Conservation (phyloP, 306 rosid species). For the Aeschynomene evenia region DNA sequence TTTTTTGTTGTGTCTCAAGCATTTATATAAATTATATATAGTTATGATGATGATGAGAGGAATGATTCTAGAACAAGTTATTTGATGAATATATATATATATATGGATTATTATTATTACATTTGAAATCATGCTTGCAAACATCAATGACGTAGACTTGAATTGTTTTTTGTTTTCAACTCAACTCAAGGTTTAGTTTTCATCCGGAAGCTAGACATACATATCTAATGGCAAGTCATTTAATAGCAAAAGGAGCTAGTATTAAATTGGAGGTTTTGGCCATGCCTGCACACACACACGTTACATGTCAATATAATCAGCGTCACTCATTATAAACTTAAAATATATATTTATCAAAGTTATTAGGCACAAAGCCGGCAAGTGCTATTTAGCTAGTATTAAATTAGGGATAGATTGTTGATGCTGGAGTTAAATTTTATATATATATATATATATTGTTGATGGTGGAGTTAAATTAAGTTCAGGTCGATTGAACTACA, state of each 20-base stretch:
- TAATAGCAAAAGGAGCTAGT: background rate
- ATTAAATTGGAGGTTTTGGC: background rate
- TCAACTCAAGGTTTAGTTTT: background rate
- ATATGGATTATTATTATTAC: too few species aligned
- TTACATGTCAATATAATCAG: background rate
- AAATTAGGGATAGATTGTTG: background rate
- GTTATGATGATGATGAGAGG: too few species aligned
- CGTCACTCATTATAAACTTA: background rate
- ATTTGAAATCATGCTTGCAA: background rate
- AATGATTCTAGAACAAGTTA: too few species aligned
- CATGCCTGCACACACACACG: background rate
- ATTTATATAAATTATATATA: too few species aligned
- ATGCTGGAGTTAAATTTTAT: too few species aligned
- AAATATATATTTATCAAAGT: slow-evolving; percentile 1
- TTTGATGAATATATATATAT: too few species aligned
- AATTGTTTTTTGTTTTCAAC: background rate
- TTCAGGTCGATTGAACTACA: background rate
- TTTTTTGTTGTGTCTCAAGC: too few species aligned
- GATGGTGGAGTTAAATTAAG: too few species aligned
- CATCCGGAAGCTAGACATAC: too few species aligned
- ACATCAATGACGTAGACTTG: background rate
- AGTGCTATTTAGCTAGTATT: background rate
- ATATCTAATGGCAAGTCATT: background rate
- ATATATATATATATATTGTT: too few species aligned
- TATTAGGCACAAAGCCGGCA: background rate